Evolutionary conservation across 2,329 filamentous ascomycete genomes (phyloP), one percentile per base, ranked within the genome.

Genomic region (Cladosporium sp.): DNA sequence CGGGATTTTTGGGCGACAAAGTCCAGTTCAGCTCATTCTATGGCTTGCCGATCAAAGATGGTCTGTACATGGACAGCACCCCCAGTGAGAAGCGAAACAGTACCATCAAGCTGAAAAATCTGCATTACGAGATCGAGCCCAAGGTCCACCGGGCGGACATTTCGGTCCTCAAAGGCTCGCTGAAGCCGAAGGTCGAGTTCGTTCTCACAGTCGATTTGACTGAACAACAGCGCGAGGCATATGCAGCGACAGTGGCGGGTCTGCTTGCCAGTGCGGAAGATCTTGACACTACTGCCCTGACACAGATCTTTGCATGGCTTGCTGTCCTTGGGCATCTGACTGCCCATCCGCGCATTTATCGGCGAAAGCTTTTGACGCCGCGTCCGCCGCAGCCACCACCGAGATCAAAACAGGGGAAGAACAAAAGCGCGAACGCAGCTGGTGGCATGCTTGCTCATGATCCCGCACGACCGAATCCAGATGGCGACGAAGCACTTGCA

Each of bases 111-210:
- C 77, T 95, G 8, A 78, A 80, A 34, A 82, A 85, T 3, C 74
- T 96, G 31, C 88, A 87, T 60, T 70, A 78, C 19, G 83, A 85
- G 41, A 81, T 95, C 18, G 80, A 79, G 1, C 86, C 89, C 5
- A 95, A 95, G 68, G 82, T 95, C 13, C 77, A 91, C 62, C 82
- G 91, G 28, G 82, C 80, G 7, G 89, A 87, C 46, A 85, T 89
- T 55, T 77, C 78, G 2, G 82, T 78, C 4, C 73, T 95, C 41
- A 78, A 79, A 56, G 74, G 82, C 10, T 81, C 84, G 37, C 73
- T 95, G 41, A 87, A 87, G 2, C 72, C 75, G 0, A 96, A 95
- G 66, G 80, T 78, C 7, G 91, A 96, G 64, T 95, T 92, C 63
- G 80, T 95, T 31, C 78, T 96, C 49, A 86, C 78, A 3, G 74